Evolutionary conservation across 768 basidiomycete species (phyloP).

Genomic region (Russula sp.): DNA sequence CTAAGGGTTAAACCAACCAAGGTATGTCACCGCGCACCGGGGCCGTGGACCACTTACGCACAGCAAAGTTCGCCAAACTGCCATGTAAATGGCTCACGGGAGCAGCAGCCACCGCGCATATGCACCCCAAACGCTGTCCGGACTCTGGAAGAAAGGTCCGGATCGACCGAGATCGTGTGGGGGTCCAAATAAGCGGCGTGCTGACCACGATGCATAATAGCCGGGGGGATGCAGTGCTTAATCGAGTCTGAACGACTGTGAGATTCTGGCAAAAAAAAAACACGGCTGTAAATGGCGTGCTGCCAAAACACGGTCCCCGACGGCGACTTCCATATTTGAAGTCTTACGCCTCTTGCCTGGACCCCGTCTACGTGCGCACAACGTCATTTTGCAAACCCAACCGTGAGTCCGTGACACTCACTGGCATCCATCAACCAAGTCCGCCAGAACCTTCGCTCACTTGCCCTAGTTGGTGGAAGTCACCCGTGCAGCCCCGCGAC

Average conservation of each 20-base stretch:
- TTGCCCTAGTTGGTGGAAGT: background rate
- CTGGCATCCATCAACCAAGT: background rate
- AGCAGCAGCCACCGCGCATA: background rate
- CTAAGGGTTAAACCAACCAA: background rate
- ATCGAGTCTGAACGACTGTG: background rate
- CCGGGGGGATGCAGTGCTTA: background rate
- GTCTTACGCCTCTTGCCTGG: constrained; percentile 9
- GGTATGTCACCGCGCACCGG: constrained; percentile 15
- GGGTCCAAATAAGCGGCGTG: background rate
- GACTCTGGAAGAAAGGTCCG: background rate
- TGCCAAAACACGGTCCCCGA: background rate
- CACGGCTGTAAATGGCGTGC: constrained; percentile 1
- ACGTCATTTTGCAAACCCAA: constrained; percentile 10
- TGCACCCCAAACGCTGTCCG: background rate
- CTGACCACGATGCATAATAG: background rate
- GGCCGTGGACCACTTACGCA: background rate
- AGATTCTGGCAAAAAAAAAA: constrained; percentile 1
- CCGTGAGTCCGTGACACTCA: background rate
- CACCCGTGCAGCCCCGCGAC: background rate
- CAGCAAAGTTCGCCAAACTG: background rate
- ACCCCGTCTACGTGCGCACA: constrained; percentile 2
- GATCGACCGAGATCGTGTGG: constrained; percentile 2
- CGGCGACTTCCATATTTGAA: constrained; percentile 22
- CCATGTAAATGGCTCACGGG: constrained; percentile 7
- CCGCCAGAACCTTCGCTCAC: background rate